phyloP scores from a whole-genome alignment of 768 basidiomycete species.

The Leccinum truebloodii region DNA sequence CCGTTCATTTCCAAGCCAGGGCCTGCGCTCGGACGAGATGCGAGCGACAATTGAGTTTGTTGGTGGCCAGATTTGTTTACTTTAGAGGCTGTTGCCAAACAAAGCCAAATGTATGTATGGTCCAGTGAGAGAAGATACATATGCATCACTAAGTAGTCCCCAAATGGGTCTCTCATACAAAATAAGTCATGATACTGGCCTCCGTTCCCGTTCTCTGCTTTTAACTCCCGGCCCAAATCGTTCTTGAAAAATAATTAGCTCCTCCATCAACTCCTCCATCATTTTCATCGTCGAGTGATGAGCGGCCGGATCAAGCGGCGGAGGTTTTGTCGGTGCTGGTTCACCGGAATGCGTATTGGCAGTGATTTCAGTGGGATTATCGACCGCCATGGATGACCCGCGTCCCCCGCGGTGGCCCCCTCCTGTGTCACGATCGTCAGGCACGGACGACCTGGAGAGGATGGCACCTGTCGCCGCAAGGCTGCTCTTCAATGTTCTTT shows the following conservation, averaged over 20 bases:
- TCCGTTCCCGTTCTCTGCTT: constrained; percentile 53
- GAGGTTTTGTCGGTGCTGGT: constrained; percentile 9
- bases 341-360: constrained; percentile 20
- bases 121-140: constrained; percentile 9
- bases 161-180: constrained; percentile 8
- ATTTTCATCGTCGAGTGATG: constrained; percentile 62
- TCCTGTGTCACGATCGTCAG: constrained; percentile 18
- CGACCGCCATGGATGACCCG: constrained; percentile 37
- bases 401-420: constrained; percentile 13
- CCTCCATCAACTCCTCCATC: constrained; percentile 92
- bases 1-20: constrained; percentile 12
- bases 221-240: constrained; percentile 67
- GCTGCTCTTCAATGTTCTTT: constrained; percentile 45
- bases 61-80: constrained; percentile 23
- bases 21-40: not conserved
- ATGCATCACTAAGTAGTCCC: constrained; percentile 7
- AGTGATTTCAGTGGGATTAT: constrained; percentile 18
- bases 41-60: too few relatives aligned
- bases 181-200: constrained; percentile 36
- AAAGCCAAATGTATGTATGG: constrained; percentile 20
- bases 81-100: constrained; percentile 30
- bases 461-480: constrained; percentile 11
- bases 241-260: constrained; percentile 87
- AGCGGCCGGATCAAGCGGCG: constrained; percentile 14
- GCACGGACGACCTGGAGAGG: constrained; percentile 10